These are phyloP conservation scores for Leucoagaricus sp. DNA, from an alignment of 1,284 basidiomycete species.

Conservation along the genomic window DNA sequence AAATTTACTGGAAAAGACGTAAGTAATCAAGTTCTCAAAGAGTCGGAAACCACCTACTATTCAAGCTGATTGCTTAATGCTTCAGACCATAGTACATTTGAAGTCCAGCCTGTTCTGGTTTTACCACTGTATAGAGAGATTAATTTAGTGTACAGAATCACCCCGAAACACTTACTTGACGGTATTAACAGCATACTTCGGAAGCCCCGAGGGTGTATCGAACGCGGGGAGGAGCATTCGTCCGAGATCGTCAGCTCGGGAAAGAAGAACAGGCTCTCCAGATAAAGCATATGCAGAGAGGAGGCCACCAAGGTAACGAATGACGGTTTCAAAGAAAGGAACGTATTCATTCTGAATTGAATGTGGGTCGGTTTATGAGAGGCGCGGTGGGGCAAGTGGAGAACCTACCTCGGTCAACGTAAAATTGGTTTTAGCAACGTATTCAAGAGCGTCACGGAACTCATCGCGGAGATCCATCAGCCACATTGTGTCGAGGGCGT, in stretches of 20 bases:
- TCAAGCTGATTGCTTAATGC: constrained; percentile 60
- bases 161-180: constrained; percentile 27
- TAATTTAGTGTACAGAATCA: not conserved
- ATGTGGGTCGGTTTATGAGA: too few relatives aligned
- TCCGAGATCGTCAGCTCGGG: constrained; percentile 58
- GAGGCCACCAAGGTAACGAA: constrained; percentile 77
- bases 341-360: constrained; percentile 32
- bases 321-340: constrained; percentile 77
- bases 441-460: constrained; percentile 62
- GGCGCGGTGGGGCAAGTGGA: too few relatives aligned
- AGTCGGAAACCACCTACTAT: constrained; percentile 33
- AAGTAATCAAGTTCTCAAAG: not conserved
- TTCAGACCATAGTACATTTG: constrained; percentile 43
- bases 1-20: constrained; percentile 44
- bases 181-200: constrained; percentile 51
- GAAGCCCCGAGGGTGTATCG: constrained; percentile 53
- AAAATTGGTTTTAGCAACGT: constrained; percentile 52
- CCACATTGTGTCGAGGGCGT: constrained; percentile 78
- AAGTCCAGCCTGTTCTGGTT: constrained; percentile 34
- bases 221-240: constrained; percentile 54
- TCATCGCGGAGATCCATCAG: constrained; percentile 51
- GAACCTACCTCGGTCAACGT: constrained; percentile 52
- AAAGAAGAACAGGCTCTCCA: constrained; percentile 52
- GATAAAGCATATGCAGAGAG: constrained; percentile 76
- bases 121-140: constrained; percentile 29